A percentile compares a stretch with the other conserved stretches of the same genome.
Conservation (phyloP, 305 asterid species). For the Solanum hybrid region DNA sequence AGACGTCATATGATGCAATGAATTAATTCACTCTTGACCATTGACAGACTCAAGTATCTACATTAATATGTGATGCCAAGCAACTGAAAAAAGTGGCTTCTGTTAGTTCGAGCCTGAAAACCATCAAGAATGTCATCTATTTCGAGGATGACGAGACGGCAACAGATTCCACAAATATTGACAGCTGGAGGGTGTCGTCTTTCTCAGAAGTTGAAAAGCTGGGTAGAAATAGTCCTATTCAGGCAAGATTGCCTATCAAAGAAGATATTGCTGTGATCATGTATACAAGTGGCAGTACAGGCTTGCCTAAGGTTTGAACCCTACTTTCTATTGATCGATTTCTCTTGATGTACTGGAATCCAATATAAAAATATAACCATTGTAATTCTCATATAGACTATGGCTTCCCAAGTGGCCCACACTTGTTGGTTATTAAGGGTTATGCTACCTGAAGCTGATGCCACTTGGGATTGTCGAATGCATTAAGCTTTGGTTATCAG, state of each 20-base stretch:
- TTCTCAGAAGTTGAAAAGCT: constrained; percentile 63
- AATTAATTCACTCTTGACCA: not conserved
- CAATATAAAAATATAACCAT: not conserved
- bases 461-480: not conserved
- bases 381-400: not conserved
- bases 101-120: constrained; percentile 47
- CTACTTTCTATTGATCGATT: not conserved
- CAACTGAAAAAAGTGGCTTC: constrained; percentile 67
- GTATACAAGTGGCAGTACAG: constrained; percentile 96
- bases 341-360: not conserved
- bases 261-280: constrained; percentile 77
- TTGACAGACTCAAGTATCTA: constrained; percentile 79
- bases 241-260: constrained; percentile 53
- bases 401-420: not conserved
- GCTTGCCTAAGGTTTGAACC: constrained; percentile 72
- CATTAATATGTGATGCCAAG: constrained; percentile 71
- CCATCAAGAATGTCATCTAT: constrained; percentile 48
- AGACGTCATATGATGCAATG: not conserved
- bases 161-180: constrained; percentile 27
- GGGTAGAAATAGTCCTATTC: constrained; percentile 48
- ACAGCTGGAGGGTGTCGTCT: constrained; percentile 48
- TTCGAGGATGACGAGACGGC: constrained; percentile 51
- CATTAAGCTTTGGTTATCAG: not conserved
- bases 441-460: not conserved
- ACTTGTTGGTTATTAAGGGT: not conserved